These are phyloP conservation scores for Athelia psychrophila DNA, from an alignment of 1,284 basidiomycete species.

Conservation along the genomic window DNA sequence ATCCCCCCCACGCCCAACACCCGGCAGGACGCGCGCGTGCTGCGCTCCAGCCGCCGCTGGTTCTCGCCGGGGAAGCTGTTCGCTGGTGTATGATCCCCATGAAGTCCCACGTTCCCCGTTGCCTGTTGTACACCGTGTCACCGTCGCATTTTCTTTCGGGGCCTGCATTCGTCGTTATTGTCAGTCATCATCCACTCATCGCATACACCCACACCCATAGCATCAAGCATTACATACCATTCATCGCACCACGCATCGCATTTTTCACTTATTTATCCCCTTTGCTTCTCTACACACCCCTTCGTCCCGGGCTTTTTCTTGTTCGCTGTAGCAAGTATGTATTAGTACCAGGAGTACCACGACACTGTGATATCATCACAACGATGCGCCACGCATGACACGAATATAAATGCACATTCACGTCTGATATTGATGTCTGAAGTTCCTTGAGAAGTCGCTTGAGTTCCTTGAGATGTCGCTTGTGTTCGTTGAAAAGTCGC, in stretches of 20 bases:
- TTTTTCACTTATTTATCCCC: conserved; percentile 13
- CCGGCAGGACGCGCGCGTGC: conserved; percentile 28
- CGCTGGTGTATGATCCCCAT: conserved; percentile 38
- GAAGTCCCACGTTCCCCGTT: conserved; percentile 18
- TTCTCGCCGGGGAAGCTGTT: conserved; percentile 56
- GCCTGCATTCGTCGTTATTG: neutral
- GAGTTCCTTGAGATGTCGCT: no score
- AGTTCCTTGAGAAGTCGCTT: no score
- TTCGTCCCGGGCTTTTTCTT: neutral
- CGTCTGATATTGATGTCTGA: no score
- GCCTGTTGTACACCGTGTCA: neutral
- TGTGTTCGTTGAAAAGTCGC: no score
- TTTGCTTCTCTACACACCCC: conserved; percentile 3
- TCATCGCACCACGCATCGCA: no score
- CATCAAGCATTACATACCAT: conserved; percentile 16
- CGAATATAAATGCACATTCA: neutral
- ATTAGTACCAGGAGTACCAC: conserved; percentile 39
- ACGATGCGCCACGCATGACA: neutral
- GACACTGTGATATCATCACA: conserved; percentile 4
- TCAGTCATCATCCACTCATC: conserved; percentile 7
- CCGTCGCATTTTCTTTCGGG: conserved; percentile 7
- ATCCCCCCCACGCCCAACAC: conserved; percentile 22
- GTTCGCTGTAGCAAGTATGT: conserved; percentile 25
- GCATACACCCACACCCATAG: conserved; percentile 6
- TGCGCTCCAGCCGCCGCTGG: conserved; percentile 52